Evolutionary conservation across 495 filamentous ascomycete genomes (phyloP), one percentile per base, ranked within the genome.

Genomic region (Jackrogersella multiformis): DNA sequence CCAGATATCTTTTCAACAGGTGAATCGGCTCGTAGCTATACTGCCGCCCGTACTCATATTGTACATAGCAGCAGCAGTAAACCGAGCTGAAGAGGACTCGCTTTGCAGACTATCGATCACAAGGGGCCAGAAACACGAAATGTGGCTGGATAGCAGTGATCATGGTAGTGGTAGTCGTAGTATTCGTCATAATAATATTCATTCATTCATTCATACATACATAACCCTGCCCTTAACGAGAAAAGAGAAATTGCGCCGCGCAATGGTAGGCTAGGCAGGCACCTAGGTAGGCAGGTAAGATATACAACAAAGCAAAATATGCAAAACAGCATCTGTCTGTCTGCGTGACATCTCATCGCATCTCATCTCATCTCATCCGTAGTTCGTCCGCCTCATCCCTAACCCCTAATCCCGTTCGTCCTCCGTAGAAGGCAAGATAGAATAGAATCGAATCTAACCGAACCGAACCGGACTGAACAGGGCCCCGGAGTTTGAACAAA

Each of bases 241-340:
- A 21, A 48, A 28, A n/a, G 45, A 32, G 45, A 30, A 13, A 30
- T 30, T 48, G n/a, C n/a, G n/a, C n/a, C n/a, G n/a, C n/a, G n/a
- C n/a, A n/a, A n/a, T n/a, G n/a, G n/a, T n/a, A n/a, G n/a, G n/a
- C n/a, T n/a, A n/a, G n/a, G n/a, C n/a, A n/a, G n/a, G n/a, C n/a
- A n/a, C n/a, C n/a, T n/a, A n/a, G n/a, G n/a, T n/a, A n/a, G n/a
- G n/a, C n/a, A n/a, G n/a, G n/a, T n/a, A n/a, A n/a, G n/a, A n/a
- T 60, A 66, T 66, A 66, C 16, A 39, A 60, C 63, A 65, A 58
- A 56, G 35, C 30, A n/a, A 66, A 51, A 65, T 44, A 30, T 23
- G 32, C 23, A 35, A 62, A 28, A 34, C 38, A 53, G 58, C 36
- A n/a, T n/a, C n/a, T n/a, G n/a, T n/a, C n/a, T n/a, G n/a, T n/a